Evolutionary conservation across 345 rosid genomes (phyloP), one percentile per base, ranked within the genome.

Genomic region (Arabis hirsuta): DNA sequence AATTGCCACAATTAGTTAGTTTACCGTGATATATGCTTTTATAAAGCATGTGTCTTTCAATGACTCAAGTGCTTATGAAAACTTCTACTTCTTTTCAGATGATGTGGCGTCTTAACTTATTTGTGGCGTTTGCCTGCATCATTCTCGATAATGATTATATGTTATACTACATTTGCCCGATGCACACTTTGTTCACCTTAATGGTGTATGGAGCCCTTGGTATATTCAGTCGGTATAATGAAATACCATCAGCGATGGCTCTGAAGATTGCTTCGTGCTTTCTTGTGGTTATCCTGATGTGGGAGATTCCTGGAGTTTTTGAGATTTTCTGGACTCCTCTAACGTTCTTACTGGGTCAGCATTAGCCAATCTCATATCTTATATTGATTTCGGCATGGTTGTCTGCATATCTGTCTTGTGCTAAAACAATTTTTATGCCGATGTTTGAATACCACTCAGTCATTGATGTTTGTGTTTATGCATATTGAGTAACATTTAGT

Each of bases 71-170:
- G 56, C 60, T 50, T 43, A 22, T 65, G 44, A 69, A 54, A 59
- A 31, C 41, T 73, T 79, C 64, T 53, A 41, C 69, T 69, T 84
- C 52, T 69, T 82, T 80, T 22, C 90, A 91, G 99, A 95, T 95
- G 99, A 95, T 95, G 99, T 95, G 97, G 99, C 88, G 97, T 74
- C 96, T 95, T 53, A 95, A 95, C 81, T 88, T 91, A 78, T 88
- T 89, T 3, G 99, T 95, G 78, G 88, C 90, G 34, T 88, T 95
- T 76, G 77, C 89, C 80, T 95, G 97, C 75, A 75, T 91, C 73
- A 78, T 95, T 80, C 97, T 95, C 77, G 83, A 87, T 85, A 95
- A 95, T 73, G 97, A 95, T 74, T 95, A 91, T 76, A 86, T 86
- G 97, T 73, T 95, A 56, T 95, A 91, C 80, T 95, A 95, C 76